Conservation (phyloP, 2,329 filamentous ascomycete species). For the Penicillium italicum region DNA sequence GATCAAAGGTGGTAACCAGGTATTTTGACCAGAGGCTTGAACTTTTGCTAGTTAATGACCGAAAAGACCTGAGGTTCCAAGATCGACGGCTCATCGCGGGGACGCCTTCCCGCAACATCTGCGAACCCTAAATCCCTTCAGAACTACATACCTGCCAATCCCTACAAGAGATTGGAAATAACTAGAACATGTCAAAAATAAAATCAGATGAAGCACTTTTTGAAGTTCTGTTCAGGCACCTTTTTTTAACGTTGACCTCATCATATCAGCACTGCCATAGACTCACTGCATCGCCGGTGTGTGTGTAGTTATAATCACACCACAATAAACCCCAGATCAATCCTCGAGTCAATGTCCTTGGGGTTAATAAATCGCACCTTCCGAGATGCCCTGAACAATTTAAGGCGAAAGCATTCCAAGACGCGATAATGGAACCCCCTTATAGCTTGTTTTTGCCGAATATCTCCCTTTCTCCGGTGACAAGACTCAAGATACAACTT, state of each 20-base stretch:
- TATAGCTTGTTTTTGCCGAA: not conserved
- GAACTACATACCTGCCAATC: not conserved
- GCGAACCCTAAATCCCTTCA: conserved; percentile 3
- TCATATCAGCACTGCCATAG: not conserved
- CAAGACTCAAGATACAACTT: conserved; percentile 10
- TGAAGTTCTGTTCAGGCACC: not conserved
- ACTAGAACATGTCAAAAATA: not conserved
- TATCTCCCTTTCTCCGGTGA: conserved; percentile 7
- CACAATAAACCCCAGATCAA: not conserved
- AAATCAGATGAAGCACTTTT: not conserved
- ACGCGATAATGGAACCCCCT: not conserved
- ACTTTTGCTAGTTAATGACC: not conserved
- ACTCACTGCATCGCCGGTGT: not conserved
- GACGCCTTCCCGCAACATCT: conserved; percentile 22
- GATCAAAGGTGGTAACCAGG: not conserved
- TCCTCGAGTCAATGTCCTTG: not conserved
- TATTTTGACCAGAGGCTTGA: not conserved
- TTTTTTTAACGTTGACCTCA: not conserved
- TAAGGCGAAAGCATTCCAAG: not conserved
- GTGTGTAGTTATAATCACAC: not conserved
- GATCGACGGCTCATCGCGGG: not conserved
- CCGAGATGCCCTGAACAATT: not conserved
- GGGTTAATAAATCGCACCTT: not conserved
- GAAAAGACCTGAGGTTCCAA: not conserved
- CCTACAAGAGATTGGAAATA: not conserved